Base-by-base conservation (phyloP, 768 basidiomycete genomes). In the Mycena capillaripes region DNA sequence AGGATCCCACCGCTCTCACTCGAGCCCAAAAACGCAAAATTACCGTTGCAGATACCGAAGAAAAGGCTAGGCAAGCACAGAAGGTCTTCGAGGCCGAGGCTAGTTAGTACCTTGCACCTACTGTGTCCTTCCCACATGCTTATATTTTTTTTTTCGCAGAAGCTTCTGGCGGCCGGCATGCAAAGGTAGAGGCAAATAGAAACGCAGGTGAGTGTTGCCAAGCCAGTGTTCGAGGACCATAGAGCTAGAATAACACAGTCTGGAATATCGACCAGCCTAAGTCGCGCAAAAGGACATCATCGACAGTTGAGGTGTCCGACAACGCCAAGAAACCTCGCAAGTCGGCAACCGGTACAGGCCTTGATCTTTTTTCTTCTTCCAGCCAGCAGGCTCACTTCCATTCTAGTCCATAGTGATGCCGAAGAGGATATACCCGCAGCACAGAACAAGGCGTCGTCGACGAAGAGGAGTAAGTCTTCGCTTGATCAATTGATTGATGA, bases 211-310 rank as follows among this genome's bases (percentile, higher is more conserved):
- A 44, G 59, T 6, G 34, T 36, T 36, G 34, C 34, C 34, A 36
- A 30, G 14, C 40, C n/a, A n/a, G 23, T 44, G 9, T 42, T 25
- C 27, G 5, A 44, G 17, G 17, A 36, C 34, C 42, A 7, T 19
- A 44, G 42, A 44, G 19, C 7, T 8, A 19, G 21, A n/a, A 21
- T 3, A 12, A 5, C 58, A 29, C 32, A 62, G 61, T 62, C 21
- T 62, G 61, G 61, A 62, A 62, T 1, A 5, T 29, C 4, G 61
- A 62, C 32, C 17, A 48, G 21, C 46, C 61, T 10, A 19, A 8
- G 12, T 30, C 61, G 9, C 61, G 61, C 42, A 62, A 62, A 44
- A 62, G 61, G 27, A 30, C 61, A 30, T 62, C 60, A 36, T 61
- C 60, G 4, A 44, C 42, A 17, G 42, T 14, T 12, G 14, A 61